A percentile compares a stretch with the other conserved stretches of the same genome.
Conservation (phyloP, 2,329 filamentous ascomycete species). For the Fusarium praegraminearum region DNA sequence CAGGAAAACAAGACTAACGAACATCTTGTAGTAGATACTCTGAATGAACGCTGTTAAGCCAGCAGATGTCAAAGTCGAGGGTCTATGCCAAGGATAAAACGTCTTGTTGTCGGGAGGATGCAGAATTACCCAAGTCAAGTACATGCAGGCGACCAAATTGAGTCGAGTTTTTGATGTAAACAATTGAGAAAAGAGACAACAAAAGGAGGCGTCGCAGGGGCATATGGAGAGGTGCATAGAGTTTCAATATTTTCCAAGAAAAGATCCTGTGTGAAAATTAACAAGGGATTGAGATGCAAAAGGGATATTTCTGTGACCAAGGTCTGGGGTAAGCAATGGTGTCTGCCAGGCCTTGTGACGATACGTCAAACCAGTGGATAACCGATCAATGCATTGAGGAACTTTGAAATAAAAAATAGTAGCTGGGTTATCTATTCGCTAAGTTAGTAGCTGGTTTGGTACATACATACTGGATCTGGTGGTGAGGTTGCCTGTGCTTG, state of each 20-base stretch:
- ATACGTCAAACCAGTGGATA: not conserved
- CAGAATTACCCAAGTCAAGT: constrained; percentile 26
- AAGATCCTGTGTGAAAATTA: not conserved
- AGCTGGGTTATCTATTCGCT: not conserved
- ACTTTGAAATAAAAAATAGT: not conserved
- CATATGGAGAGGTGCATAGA: not conserved
- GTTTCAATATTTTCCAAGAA: not conserved
- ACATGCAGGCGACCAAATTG: constrained; percentile 33
- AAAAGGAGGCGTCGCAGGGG: not conserved
- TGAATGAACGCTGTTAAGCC: not conserved
- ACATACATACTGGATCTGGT: not conserved
- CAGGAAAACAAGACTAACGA: not conserved
- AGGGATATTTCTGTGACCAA: not conserved
- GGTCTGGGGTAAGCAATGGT: not conserved
- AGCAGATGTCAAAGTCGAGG: not conserved
- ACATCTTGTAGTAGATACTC: not conserved
- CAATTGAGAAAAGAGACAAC: constrained; percentile 38
- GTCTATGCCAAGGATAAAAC: constrained; percentile 4
- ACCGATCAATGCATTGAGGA: not conserved
- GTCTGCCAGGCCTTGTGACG: not conserved
- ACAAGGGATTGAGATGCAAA: not conserved
- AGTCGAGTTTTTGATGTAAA: not conserved
- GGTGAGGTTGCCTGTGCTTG: not conserved
- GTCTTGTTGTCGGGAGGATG: constrained; percentile 30
- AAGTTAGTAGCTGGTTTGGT: not conserved